Conservation (phyloP, 805 yeast genomes). For the Saccharomyces eubayanus region DNA sequence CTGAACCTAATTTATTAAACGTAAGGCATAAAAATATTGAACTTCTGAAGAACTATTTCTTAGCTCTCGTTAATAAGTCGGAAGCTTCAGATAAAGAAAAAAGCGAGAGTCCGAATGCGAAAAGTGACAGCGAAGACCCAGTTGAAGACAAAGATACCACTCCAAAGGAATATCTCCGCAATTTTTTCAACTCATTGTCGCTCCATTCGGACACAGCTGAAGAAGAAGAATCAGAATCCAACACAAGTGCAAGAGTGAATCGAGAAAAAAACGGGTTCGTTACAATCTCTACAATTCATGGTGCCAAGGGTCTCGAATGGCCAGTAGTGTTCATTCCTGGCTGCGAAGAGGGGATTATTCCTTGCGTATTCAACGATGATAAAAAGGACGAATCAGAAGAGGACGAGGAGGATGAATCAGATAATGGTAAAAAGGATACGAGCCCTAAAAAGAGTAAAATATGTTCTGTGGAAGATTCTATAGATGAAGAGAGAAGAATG, state of each 20-base stretch:
- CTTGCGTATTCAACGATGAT: slow-evolving; percentile 38
- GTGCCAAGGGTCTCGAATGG: slow-evolving; percentile 94
- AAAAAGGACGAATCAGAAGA: slow-evolving; percentile 21
- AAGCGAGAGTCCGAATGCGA: not conserved
- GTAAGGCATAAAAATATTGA: slow-evolving; percentile 24
- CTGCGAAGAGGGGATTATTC: slow-evolving; percentile 55
- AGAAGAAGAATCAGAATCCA: slow-evolving; percentile 10
- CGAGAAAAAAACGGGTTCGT: slow-evolving; percentile 31
- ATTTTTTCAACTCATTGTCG: slow-evolving; percentile 32
- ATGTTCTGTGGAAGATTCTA: slow-evolving; percentile 13
- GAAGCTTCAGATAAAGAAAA: not conserved
- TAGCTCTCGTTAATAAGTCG: slow-evolving; percentile 4
- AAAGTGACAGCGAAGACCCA: slow-evolving; percentile 1
- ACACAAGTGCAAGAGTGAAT: slow-evolving; percentile 7
- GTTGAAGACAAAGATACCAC: not conserved
- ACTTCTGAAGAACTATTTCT: slow-evolving; percentile 19
- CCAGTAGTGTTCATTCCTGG: slow-evolving; percentile 82
- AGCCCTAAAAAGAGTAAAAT: slow-evolving; percentile 6
- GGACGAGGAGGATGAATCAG: slow-evolving; percentile 10
- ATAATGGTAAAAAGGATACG: slow-evolving; percentile 1
- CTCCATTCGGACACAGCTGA: slow-evolving; percentile 22
- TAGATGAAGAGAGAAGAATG: slow-evolving; percentile 75
- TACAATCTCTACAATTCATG: slow-evolving; percentile 76
- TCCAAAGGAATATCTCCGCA: slow-evolving; percentile 17
- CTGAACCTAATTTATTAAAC: slow-evolving; percentile 18